A percentile compares a stretch with the other conserved stretches of the same genome.
These are phyloP conservation scores for Penicillium concentricum DNA, from an alignment of 2,329 filamentous ascomycete genomes.

Conservation along the genomic window DNA sequence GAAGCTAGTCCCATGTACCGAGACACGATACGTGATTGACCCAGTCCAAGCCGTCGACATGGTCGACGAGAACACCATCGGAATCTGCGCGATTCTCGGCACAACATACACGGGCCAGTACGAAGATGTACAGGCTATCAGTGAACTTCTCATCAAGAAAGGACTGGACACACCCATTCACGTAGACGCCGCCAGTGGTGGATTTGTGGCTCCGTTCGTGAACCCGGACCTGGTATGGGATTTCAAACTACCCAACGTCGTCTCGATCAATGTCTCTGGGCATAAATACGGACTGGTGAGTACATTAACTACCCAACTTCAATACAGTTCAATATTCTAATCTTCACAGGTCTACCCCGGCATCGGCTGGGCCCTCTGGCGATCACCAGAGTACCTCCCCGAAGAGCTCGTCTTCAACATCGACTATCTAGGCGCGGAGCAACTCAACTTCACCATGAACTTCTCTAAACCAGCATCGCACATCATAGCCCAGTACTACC, in stretches of 20 bases:
- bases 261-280: conserved; percentile 59
- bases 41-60: conserved; percentile 63
- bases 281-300: conserved; percentile 51
- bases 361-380: conserved; percentile 93
- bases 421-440: conserved; percentile 95
- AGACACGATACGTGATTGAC: conserved; percentile 66
- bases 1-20: conserved; percentile 41
- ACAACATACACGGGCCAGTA: conserved; percentile 74
- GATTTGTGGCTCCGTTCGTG: conserved; percentile 46
- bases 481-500: conserved; percentile 96
- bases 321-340: not conserved
- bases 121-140: conserved; percentile 68
- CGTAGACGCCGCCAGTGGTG: conserved; percentile 45
- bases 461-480: conserved; percentile 94
- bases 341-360: conserved; percentile 68
- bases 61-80: conserved; percentile 74
- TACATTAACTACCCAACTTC: not conserved
- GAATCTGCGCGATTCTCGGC: conserved; percentile 70
- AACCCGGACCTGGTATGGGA: conserved; percentile 33
- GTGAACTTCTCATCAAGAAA: conserved; percentile 59
- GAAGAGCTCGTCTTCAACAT: conserved; percentile 97
- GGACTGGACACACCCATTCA: conserved; percentile 54
- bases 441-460: conserved; percentile 94
- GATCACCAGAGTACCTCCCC: conserved; percentile 76
- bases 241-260: conserved; percentile 34